Base-by-base conservation (phyloP, 2,329 filamentous ascomycete genomes). In the Coleophoma cylindrospora region DNA sequence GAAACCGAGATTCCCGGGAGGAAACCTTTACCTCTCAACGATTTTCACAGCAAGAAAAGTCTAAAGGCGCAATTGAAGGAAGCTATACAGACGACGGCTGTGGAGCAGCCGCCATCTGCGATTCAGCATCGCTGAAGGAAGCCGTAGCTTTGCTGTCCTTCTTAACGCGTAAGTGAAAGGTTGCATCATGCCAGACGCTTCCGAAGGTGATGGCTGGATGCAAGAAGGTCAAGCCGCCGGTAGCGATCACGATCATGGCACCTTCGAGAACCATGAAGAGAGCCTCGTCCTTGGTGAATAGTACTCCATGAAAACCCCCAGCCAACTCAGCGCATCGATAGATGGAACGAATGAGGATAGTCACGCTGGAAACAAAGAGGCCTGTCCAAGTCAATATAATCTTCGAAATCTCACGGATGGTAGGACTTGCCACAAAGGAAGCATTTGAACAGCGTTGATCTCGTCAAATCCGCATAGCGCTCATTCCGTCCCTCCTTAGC, bases 261-360 rank as follows among this genome's bases (percentile, higher is more conserved):
- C 70, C 70, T 61, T 76, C 74, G 11, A 76, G 58, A 3, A 62
- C 66, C 54, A 76, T 73, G 54, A 76, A 76, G 6, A 68, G 58
- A 1, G 61, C 60, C 55, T 76, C 61, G 38, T 75, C 60, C 49
- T 63, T 64, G 49, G 78, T 75, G 51, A 78, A 74, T 49, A 83
- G 60, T 13, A 66, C 56, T 1, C 77, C 76, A 11, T 57, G 58
- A 67, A 76, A 83, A 4, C 80, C 79, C 27, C 75, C 69, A 48
- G 70, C 73, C 50, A 83, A 62, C 64, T 84, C 80, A 1, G 74
- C 74, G 17, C 80, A 75, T 46, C 80, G 73, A 58, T 78, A 84
- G 27, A 77, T 70, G 40, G 72, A 79, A n/a, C 80, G 68, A 15
- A 77, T 72, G 49, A 82, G 74, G 56, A 84, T 77, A 44, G 69